A percentile compares a stretch with the other conserved stretches of the same genome.
These are phyloP conservation scores for Suhomyces prunicola DNA, from an alignment of 805 yeast species.

Conservation along the genomic window DNA sequence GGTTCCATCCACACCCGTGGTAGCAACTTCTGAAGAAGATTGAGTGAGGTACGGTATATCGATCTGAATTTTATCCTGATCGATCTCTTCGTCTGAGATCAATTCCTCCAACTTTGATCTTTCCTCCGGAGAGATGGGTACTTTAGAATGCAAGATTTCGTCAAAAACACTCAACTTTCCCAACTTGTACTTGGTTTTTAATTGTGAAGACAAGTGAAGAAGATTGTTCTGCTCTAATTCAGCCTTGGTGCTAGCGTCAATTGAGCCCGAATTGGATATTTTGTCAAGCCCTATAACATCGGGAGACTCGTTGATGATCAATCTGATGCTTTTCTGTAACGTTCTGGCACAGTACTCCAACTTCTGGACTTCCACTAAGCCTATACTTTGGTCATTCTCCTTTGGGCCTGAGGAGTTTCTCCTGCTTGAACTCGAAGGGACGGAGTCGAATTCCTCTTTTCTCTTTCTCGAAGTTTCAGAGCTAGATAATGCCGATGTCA, in stretches of 20 bases:
- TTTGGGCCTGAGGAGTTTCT: neutral
- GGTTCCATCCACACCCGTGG: conserved; percentile 10
- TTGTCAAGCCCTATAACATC: conserved; percentile 40
- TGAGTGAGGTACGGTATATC: conserved; percentile 6
- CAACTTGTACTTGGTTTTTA: conserved; percentile 51
- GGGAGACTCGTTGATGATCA: conserved; percentile 48
- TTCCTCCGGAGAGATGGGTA: conserved; percentile 16
- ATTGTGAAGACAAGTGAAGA: conserved; percentile 55
- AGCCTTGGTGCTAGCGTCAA: conserved; percentile 44
- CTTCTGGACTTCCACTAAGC: conserved; percentile 34
- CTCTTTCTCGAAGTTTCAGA: neutral
- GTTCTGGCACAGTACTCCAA: conserved; percentile 38
- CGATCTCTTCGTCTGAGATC: neutral
- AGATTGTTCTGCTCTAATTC: conserved; percentile 53
- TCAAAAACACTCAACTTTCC: conserved; percentile 55
- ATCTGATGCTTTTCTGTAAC: conserved; percentile 14
- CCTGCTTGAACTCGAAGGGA: neutral
- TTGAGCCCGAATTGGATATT: conserved; percentile 27
- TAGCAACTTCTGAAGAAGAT: conserved; percentile 5
- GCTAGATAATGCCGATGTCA: conserved; percentile 1
- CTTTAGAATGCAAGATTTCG: conserved; percentile 46
- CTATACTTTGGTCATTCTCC: neutral
- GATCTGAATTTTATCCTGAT: conserved; percentile 3
- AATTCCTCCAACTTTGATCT: conserved; percentile 3
- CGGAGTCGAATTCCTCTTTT: neutral